Evolutionary conservation across 805 yeast genomes (phyloP).

Genomic region (Teunomyces panamensis): DNA sequence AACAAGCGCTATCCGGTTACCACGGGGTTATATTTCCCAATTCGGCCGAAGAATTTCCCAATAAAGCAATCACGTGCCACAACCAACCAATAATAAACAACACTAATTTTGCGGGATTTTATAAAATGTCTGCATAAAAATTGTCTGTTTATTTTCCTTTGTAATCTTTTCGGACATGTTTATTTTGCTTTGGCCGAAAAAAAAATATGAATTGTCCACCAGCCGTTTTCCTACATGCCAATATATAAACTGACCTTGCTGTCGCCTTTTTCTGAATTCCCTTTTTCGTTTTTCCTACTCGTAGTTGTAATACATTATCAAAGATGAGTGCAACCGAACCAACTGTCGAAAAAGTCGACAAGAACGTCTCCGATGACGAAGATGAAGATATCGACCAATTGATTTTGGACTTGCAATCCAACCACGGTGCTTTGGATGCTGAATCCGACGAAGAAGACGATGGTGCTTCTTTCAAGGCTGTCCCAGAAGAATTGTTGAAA

Average conservation of each 20-base stretch:
- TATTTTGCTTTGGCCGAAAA: constrained; percentile 3
- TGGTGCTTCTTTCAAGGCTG: constrained; percentile 53
- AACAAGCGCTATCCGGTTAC: background rate
- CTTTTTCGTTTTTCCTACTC: constrained; percentile 4
- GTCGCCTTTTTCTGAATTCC: background rate
- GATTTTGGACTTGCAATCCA: constrained; percentile 74
- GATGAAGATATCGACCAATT: constrained; percentile 61
- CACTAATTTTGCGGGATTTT: constrained; percentile 3
- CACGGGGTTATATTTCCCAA: background rate
- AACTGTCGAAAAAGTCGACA: constrained; percentile 51
- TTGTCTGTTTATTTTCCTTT: constrained; percentile 2
- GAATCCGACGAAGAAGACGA: constrained; percentile 25
- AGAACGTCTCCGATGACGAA: constrained; percentile 52
- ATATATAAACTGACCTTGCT: background rate
- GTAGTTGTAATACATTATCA: constrained; percentile 4
- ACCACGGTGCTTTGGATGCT: constrained; percentile 39
- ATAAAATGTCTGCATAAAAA: constrained; percentile 1
- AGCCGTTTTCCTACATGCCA: constrained; percentile 2
- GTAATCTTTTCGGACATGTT: constrained; percentile 1
- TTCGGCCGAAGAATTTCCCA: background rate
- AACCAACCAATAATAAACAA: constrained; percentile 1
- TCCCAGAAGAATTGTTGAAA: constrained; percentile 81
- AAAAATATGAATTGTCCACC: constrained; percentile 2
- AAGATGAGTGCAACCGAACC: constrained; percentile 46
- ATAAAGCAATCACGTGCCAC: background rate